Evolutionary conservation across 257 asterid genomes (phyloP).

Genomic region (Catharanthus roseus): DNA sequence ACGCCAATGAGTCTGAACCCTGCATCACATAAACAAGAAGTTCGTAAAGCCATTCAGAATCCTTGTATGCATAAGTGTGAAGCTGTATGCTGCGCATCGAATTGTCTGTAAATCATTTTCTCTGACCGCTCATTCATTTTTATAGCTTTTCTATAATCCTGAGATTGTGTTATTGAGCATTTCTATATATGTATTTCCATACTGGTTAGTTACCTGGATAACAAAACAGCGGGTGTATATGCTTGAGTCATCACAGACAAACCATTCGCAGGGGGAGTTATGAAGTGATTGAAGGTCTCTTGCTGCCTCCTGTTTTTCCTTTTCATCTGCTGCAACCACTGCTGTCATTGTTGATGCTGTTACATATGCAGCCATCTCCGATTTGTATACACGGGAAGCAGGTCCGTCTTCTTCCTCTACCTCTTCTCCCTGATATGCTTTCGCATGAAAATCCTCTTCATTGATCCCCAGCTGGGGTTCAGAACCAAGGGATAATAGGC

Average conservation of each 20-base stretch:
- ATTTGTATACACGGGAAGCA: constrained; percentile 23
- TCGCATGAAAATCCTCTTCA: neutral
- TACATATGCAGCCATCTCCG: constrained; percentile 69
- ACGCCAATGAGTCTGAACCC: constrained; percentile 86
- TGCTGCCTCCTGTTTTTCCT: constrained; percentile 69
- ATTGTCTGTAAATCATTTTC: neutral
- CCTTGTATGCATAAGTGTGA: neutral
- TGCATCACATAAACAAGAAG: constrained; percentile 24
- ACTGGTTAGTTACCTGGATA: constrained; percentile 67
- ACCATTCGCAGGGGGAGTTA: constrained; percentile 88
- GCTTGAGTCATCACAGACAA: constrained; percentile 66
- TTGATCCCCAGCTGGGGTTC: constrained; percentile 19
- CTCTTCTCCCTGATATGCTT: constrained; percentile 13
- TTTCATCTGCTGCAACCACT: constrained; percentile 75
- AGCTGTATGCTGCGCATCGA: neutral
- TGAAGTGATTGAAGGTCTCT: constrained; percentile 79
- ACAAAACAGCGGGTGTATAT: constrained; percentile 65
- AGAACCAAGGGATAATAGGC: constrained; percentile 26
- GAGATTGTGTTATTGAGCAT: neutral
- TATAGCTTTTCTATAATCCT: neutral
- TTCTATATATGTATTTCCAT: too few species aligned
- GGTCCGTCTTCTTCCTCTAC: constrained; percentile 22
- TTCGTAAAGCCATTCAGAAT: constrained; percentile 8
- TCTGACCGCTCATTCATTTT: neutral
- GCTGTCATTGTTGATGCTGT: constrained; percentile 88